A percentile compares a stretch with the other conserved stretches of the same genome.
phyloP scores from a whole-genome alignment of 768 basidiomycete species.

The Galerina sulciceps region DNA sequence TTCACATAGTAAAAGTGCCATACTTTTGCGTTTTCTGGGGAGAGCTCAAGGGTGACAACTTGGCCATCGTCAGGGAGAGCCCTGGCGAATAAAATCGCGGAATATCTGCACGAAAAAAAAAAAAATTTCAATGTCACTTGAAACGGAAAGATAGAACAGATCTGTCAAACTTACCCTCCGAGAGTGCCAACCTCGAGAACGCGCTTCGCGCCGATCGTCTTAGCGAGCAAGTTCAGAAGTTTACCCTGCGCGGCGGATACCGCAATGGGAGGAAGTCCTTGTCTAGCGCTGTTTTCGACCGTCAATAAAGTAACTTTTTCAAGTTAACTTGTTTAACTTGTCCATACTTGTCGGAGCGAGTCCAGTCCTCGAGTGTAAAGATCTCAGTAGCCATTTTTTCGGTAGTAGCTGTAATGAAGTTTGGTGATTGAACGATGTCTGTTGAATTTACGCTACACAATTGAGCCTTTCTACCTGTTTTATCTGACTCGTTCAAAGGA shows the following conservation, averaged over 20 bases:
- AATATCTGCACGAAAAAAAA: slow-evolving; percentile 33
- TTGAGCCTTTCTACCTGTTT: too few relatives aligned
- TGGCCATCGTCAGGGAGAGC: slow-evolving; percentile 54
- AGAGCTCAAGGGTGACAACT: slow-evolving; percentile 52
- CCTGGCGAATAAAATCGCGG: slow-evolving; percentile 47
- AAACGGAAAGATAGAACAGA: not conserved
- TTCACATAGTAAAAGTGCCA: not conserved
- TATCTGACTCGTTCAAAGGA: too few relatives aligned
- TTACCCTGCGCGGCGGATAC: slow-evolving; percentile 61
- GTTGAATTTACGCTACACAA: too few relatives aligned
- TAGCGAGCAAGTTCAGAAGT: slow-evolving; percentile 55
- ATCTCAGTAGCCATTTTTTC: too few relatives aligned
- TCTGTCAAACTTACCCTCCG: slow-evolving; percentile 49
- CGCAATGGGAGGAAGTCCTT: slow-evolving; percentile 55
- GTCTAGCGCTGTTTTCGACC: slow-evolving; percentile 41
- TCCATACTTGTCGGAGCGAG: slow-evolving; percentile 53
- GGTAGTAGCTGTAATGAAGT: too few relatives aligned
- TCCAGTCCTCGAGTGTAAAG: slow-evolving; percentile 42
- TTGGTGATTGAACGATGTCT: too few relatives aligned
- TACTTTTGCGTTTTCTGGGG: slow-evolving; percentile 51
- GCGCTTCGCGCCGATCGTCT: slow-evolving; percentile 55
- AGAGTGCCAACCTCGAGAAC: slow-evolving; percentile 71
- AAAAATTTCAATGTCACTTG: not conserved
- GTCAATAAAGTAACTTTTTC: too few relatives aligned
- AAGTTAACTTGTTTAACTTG: too few relatives aligned